These are phyloP conservation scores for Starmerella roubikii DNA, from an alignment of 805 yeast genomes.

Conservation along the genomic window DNA sequence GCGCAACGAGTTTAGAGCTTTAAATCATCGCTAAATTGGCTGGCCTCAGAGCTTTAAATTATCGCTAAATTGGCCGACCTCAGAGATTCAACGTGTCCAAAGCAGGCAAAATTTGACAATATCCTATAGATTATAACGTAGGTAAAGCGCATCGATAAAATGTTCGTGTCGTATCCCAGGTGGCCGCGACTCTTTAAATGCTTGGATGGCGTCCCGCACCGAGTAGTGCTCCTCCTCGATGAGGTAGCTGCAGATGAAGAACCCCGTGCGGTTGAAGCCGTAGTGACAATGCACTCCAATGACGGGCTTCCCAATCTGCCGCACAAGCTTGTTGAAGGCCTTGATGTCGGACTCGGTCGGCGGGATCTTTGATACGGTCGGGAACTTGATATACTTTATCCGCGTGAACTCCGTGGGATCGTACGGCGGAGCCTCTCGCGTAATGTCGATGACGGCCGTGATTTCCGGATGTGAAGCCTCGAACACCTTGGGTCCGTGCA, in stretches of 20 bases:
- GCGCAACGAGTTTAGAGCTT: too few relatives aligned
- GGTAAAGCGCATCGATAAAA: constrained; percentile 57
- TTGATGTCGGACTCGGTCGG: constrained; percentile 51
- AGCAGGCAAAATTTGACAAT: too few relatives aligned
- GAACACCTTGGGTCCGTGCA: constrained; percentile 44
- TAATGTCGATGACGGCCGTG: constrained; percentile 52
- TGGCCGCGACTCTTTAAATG: constrained; percentile 41
- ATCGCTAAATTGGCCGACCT: too few relatives aligned
- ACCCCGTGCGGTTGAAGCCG: constrained; percentile 71
- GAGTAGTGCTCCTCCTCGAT: constrained; percentile 46
- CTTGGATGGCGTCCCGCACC: constrained; percentile 49
- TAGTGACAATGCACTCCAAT: constrained; percentile 69
- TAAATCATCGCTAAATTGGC: too few relatives aligned
- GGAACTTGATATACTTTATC: constrained; percentile 52
- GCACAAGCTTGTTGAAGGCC: constrained; percentile 36
- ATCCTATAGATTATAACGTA: too few relatives aligned
- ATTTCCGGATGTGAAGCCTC: constrained; percentile 41
- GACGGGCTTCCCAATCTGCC: constrained; percentile 24
- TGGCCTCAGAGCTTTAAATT: too few relatives aligned
- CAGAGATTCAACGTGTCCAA: too few relatives aligned
- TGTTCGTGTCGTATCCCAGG: constrained; percentile 73
- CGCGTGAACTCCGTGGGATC: constrained; percentile 42
- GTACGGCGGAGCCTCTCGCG: constrained; percentile 52
- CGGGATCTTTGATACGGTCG: constrained; percentile 65
- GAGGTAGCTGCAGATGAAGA: constrained; percentile 53